A percentile compares a stretch with the other conserved stretches of the same genome.
Evolutionary conservation across 257 asterid species (phyloP).

Genomic region (Ocimum tenuiflorum): DNA sequence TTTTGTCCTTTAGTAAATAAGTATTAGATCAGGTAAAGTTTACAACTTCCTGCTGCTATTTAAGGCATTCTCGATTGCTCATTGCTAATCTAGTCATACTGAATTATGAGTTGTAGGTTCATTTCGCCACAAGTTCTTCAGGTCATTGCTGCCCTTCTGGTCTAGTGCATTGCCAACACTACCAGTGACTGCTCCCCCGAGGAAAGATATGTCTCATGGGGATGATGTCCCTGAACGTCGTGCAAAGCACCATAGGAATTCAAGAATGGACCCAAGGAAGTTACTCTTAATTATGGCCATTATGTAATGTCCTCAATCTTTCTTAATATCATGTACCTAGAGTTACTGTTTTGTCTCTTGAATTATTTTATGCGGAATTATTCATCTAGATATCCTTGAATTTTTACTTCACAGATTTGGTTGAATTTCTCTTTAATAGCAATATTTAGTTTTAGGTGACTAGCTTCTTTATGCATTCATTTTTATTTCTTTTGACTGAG

Average conservation of each 20-base stretch:
- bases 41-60: not conserved
- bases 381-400: not conserved
- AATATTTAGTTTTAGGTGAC: not conserved
- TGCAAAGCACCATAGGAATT: conserved; percentile 54
- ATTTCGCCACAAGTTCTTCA: conserved; percentile 64
- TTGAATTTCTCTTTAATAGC: not conserved
- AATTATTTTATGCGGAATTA: not conserved
- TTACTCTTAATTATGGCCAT: conserved; percentile 64
- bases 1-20: not conserved
- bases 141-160: conserved; percentile 92
- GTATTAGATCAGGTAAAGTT: not conserved
- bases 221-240: conserved; percentile 74
- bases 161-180: conserved; percentile 78
- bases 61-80: not conserved
- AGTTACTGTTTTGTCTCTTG: not conserved
- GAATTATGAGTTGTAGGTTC: conserved; percentile 37
- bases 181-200: conserved; percentile 88
- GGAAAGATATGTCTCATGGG: conserved; percentile 56
- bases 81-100: conserved; percentile 1
- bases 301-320: conserved; percentile 20
- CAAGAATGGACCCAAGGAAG: conserved; percentile 93
- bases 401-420: not conserved
- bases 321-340: conserved; percentile 9
- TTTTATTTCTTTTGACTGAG: not conserved
- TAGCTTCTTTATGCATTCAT: not conserved